Conservation (phyloP, 2,329 filamentous ascomycete species). For the Hymenoscyphus occultus region DNA sequence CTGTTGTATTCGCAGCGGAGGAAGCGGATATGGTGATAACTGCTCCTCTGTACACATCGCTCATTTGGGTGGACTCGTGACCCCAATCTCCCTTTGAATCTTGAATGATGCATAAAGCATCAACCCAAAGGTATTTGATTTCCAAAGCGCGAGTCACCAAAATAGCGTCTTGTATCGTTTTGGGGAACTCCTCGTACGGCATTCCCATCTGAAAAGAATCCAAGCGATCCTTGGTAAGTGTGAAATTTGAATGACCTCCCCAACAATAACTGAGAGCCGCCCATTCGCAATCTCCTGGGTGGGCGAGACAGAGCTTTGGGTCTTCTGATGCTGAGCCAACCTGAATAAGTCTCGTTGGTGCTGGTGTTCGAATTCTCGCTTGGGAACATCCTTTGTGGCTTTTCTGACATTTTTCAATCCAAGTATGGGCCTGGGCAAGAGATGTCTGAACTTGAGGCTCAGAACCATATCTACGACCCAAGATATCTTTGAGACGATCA, state of each 20-base stretch:
- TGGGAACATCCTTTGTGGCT: neutral
- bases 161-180: slow-evolving; percentile 4
- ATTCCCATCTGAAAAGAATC: neutral
- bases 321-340: neutral
- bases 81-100: neutral
- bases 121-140: slow-evolving; percentile 6
- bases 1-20: neutral
- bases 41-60: slow-evolving; percentile 4
- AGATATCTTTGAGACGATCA: neutral
- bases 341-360: neutral
- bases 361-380: neutral
- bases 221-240: neutral
- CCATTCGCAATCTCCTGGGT: neutral
- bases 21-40: slow-evolving; percentile 4
- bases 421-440: neutral
- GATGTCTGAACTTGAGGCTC: neutral
- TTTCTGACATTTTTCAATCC: neutral
- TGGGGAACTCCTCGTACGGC: neutral
- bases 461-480: neutral
- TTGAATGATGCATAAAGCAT: slow-evolving; percentile 10
- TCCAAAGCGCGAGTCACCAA: neutral
- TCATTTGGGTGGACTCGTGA: neutral
- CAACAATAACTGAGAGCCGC: slow-evolving; percentile 2
- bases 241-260: neutral
- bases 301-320: neutral